Base-by-base conservation (phyloP, 2,329 filamentous ascomycete genomes). In the Cordyceps militaris region DNA sequence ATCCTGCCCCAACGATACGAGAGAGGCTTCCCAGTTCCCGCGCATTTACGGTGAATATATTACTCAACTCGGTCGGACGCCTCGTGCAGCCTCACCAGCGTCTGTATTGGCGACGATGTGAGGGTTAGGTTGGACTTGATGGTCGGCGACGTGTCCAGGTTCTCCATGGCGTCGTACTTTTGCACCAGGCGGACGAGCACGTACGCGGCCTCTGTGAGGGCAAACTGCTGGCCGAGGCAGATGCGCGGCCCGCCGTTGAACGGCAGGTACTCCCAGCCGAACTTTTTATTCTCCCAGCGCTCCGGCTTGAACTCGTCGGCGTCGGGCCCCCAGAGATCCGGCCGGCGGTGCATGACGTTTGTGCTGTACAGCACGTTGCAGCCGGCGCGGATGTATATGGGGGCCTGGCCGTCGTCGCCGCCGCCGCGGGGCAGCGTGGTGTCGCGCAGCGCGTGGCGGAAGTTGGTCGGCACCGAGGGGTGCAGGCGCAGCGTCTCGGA, bases 171-270 rank as follows among this genome's bases (percentile, higher is more conserved):
- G 30, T 52, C 48, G n/a, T 46, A 58, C 30, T 78, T 75, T 73
- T 90, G 87, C 66, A 89, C 78, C 61, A 91, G 66, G 51, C 87
- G 74, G 34, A 84, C 83, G 62, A 88, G 76, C 16, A 85, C 83
- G 67, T 90, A 89, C 14, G 72, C 74, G 71, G 86, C 85, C 74
- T 89, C 86, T 0, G 85, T 88, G 38, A 89, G 71, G 5, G 87
- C 87, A 65, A 89, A 89, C 70, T 89, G 85, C 76, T 89, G 85
- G 2, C 85, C 84, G 57, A 88, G 79, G 69, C 85, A 87, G 65
- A 86, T 84, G 32, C 71, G 62, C 10, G 72, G 72, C 0, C 70
- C 71, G 3, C 68, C 70, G 51, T 70, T 74, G 58, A 73, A 74
- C 1, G 69, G 69, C 7, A 70, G 61, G 44, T 68, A 73, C 16